Conservation (phyloP, 2,329 filamentous ascomycete genomes). For the Penicillium sp. region DNA sequence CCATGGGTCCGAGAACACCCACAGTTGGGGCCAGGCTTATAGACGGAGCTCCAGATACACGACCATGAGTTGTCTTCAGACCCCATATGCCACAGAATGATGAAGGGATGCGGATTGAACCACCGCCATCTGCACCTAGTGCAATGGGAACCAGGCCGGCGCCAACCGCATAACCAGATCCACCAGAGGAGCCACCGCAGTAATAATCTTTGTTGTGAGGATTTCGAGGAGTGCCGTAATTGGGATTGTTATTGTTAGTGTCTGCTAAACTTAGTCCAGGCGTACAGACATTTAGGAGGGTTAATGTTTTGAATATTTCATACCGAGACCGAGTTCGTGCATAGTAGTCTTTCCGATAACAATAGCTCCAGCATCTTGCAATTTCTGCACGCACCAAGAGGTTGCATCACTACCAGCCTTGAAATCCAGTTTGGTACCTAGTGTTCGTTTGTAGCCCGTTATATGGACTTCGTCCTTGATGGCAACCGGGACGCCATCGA, state of each 20-base stretch:
- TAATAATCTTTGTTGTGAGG: slow-evolving; percentile 78
- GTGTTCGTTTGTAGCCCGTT: slow-evolving; percentile 69
- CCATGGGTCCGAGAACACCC: slow-evolving; percentile 74
- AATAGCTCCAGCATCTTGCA: slow-evolving; percentile 75
- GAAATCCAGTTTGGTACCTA: slow-evolving; percentile 66
- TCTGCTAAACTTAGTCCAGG: slow-evolving; percentile 48
- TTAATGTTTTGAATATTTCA: not conserved
- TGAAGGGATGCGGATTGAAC: slow-evolving; percentile 73
- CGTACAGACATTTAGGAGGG: not conserved
- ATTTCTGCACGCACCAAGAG: slow-evolving; percentile 71
- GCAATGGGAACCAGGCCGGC: slow-evolving; percentile 73
- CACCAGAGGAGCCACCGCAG: slow-evolving; percentile 79
- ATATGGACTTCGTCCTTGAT: slow-evolving; percentile 82
- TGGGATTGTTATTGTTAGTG: slow-evolving; percentile 80
- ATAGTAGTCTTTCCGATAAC: slow-evolving; percentile 77
- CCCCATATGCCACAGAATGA: slow-evolving; percentile 81
- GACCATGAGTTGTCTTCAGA: slow-evolving; percentile 76
- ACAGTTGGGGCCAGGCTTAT: slow-evolving; percentile 64
- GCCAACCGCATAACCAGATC: slow-evolving; percentile 71
- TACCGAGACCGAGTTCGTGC: slow-evolving; percentile 76
- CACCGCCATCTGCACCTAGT: slow-evolving; percentile 76
- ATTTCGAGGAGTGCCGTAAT: slow-evolving; percentile 75
- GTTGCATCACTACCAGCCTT: slow-evolving; percentile 58
- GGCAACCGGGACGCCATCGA: slow-evolving; percentile 82
- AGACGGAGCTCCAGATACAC: slow-evolving; percentile 64